A percentile compares a stretch with the other conserved stretches of the same genome.
phyloP scores from a whole-genome alignment of 768 basidiomycete species.

The Termitomyces sp. region DNA sequence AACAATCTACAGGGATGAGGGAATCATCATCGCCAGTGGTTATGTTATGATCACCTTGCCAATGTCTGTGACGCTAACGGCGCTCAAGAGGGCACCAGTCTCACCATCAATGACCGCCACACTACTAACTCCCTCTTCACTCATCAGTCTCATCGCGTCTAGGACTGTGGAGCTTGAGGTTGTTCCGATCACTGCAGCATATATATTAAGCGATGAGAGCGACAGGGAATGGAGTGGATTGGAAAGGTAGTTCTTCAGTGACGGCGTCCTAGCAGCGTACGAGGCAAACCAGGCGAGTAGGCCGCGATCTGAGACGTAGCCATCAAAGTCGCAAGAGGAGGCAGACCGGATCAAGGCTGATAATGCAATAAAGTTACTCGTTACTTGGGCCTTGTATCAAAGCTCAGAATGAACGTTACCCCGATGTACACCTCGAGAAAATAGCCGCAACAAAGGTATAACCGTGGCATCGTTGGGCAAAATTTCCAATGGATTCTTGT shows the following conservation, averaged over 20 bases:
- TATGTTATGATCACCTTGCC: slow-evolving; percentile 47
- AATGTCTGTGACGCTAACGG: slow-evolving; percentile 79
- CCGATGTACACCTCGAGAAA: slow-evolving; percentile 69
- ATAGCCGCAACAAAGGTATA: slow-evolving; percentile 56
- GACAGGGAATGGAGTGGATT: slow-evolving; percentile 51
- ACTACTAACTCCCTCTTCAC: slow-evolving; percentile 80
- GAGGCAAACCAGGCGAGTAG: slow-evolving; percentile 66
- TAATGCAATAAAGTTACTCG: not conserved
- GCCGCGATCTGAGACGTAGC: slow-evolving; percentile 70
- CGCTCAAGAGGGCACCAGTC: slow-evolving; percentile 57
- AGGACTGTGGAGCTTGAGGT: slow-evolving; percentile 58
- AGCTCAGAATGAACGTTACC: slow-evolving; percentile 32
- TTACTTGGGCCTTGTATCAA: not conserved
- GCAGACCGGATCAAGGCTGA: slow-evolving; percentile 54
- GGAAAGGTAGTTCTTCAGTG: slow-evolving; percentile 41
- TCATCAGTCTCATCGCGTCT: slow-evolving; percentile 84
- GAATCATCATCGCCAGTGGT: not conserved
- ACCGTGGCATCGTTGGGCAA: slow-evolving; percentile 60
- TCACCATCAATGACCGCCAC: slow-evolving; percentile 72
- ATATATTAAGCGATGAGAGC: slow-evolving; percentile 62
- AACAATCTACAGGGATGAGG: slow-evolving; percentile 44
- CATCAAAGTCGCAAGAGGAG: slow-evolving; percentile 43
- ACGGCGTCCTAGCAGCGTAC: slow-evolving; percentile 42
- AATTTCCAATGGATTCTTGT: slow-evolving; percentile 73
- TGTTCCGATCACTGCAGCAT: slow-evolving; percentile 57